phyloP scores from a whole-genome alignment of 805 yeast species.

The Hermanozyma aechmeae region DNA sequence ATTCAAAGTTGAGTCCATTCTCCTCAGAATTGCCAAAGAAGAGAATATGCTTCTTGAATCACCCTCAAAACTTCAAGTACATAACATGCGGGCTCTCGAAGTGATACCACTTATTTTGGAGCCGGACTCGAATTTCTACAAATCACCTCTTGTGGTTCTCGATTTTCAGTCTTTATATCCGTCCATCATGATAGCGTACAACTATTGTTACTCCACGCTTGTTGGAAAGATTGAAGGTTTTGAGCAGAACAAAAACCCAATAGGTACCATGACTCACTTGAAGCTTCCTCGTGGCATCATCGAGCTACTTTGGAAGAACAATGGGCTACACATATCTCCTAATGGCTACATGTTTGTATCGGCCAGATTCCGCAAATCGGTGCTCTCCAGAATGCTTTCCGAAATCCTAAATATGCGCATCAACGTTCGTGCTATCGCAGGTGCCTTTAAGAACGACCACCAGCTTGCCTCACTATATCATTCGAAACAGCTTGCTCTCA shows the following conservation, averaged over 20 bases:
- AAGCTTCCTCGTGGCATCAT: conserved; percentile 47
- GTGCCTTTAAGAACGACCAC: conserved; percentile 30
- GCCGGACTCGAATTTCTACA: conserved; percentile 76
- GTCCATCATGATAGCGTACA: conserved; percentile 83
- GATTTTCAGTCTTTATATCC: conserved; percentile 95
- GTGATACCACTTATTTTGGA: conserved; percentile 90
- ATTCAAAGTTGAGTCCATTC: conserved; percentile 81
- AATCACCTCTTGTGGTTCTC: conserved; percentile 79
- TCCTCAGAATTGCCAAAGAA: conserved; percentile 63
- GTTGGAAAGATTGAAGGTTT: conserved; percentile 54
- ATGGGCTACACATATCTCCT: conserved; percentile 59
- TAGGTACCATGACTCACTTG: conserved; percentile 45
- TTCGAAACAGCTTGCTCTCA: conserved; percentile 78
- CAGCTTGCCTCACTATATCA: conserved; percentile 50
- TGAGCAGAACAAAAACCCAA: conserved; percentile 31
- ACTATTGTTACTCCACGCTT: conserved; percentile 73
- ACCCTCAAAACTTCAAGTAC: conserved; percentile 75
- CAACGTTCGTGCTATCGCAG: conserved; percentile 70
- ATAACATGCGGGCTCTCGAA: conserved; percentile 76
- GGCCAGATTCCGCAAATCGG: conserved; percentile 53
- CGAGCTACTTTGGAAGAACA: conserved; percentile 40
- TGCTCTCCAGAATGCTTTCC: conserved; percentile 73
- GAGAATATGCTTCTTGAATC: conserved; percentile 69
- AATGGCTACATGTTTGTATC: conserved; percentile 80
- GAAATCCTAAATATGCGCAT: conserved; percentile 77